These are phyloP conservation scores for Thuidium tamariscinum DNA, from an alignment of 225 moss, liverwort and hornwort species.

Conservation along the genomic window DNA sequence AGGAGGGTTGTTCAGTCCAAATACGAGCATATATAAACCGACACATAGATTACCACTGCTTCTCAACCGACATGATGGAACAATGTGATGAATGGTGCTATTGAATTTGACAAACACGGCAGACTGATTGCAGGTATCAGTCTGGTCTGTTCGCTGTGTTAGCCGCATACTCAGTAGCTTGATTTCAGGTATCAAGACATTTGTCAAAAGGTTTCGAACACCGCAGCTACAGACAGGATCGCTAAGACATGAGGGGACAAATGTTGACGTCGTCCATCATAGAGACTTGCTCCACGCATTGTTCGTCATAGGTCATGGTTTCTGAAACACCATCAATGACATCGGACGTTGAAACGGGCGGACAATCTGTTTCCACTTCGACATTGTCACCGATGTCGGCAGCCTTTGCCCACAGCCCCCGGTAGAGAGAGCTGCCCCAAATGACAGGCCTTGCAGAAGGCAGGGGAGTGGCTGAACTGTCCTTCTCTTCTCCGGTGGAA, in stretches of 20 bases:
- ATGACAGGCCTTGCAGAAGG: slow-evolving; percentile 33
- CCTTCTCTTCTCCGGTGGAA: neutral
- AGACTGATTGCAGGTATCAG: neutral
- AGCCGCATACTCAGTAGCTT: neutral
- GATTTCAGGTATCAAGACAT: neutral
- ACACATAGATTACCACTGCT: neutral
- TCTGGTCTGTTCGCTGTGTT: neutral
- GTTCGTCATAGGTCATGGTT: neutral
- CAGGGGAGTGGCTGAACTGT: neutral
- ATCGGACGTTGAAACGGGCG: neutral
- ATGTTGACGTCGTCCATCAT: slow-evolving; percentile 10
- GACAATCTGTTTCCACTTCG: neutral
- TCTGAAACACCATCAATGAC: neutral
- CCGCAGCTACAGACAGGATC: neutral
- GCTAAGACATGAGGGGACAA: slow-evolving; percentile 3
- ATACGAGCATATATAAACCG: neutral
- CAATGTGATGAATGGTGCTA: neutral
- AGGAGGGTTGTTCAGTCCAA: neutral
- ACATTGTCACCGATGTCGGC: slow-evolving; percentile 4
- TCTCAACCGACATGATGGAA: neutral
- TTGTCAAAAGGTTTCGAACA: neutral
- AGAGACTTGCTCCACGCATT: neutral
- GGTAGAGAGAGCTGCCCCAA: slow-evolving; percentile 48
- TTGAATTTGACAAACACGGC: neutral
- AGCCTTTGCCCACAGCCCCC: slow-evolving; percentile 48